Percentiles rank a stretch among this genome's conserved stretches.
Conservation (phyloP, 495 filamentous ascomycete species). For the Oleoguttula mirabilis region DNA sequence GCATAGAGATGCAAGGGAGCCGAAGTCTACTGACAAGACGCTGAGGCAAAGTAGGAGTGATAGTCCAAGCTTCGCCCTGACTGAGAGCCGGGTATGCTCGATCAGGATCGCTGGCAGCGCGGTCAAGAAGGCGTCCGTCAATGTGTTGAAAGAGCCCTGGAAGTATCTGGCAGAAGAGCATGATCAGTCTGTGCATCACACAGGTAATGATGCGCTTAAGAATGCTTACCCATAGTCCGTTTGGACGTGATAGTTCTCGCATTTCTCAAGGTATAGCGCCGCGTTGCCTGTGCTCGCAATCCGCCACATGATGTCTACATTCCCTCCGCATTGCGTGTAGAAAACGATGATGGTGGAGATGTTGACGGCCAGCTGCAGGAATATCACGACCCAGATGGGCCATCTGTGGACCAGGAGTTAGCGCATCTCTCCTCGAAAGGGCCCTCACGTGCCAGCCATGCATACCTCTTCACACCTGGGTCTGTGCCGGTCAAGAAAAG, state of each 20-base stretch:
- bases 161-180: no score
- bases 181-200: no score
- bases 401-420: no score
- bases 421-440: no score
- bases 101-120: conserved; percentile 16
- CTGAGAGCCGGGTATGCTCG: conserved; percentile 7
- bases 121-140: conserved; percentile 21
- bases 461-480: conserved; percentile 5
- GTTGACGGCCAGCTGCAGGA: conserved; percentile 9
- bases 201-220: no score
- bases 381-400: conserved; percentile 16
- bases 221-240: conserved; percentile 14
- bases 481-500: conserved; percentile 17
- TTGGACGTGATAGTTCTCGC: conserved; percentile 2
- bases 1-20: no score
- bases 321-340: conserved; percentile 12
- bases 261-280: background rate
- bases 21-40: conserved; percentile 3
- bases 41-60: conserved; percentile 15
- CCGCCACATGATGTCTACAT: conserved; percentile 12
- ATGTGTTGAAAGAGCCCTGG: conserved; percentile 16
- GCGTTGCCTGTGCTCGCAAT: background rate
- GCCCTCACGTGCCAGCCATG: no score
- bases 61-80: conserved; percentile 15
- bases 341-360: conserved; percentile 5